Evolutionary conservation across 306 rosid species (phyloP).

Genomic region (Lathyrus oleraceus): DNA sequence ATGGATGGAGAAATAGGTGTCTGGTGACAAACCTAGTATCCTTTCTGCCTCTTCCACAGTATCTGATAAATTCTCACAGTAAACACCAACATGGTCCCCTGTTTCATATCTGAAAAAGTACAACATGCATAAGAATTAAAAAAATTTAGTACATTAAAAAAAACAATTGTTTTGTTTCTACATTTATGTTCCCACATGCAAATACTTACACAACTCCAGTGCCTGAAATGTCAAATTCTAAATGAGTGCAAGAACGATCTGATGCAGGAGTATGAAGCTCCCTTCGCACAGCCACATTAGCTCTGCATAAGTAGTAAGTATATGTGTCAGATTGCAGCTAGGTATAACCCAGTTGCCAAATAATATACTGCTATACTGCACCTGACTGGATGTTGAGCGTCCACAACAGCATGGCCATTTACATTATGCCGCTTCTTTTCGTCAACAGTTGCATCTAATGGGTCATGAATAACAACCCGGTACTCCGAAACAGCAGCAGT

Average conservation of each 20-base stretch:
- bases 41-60: conserved; percentile 73
- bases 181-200: conserved; percentile 15
- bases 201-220: conserved; percentile 72
- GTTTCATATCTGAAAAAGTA: conserved; percentile 75
- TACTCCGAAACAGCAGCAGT: conserved; percentile 86
- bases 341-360: conserved; percentile 11
- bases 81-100: conserved; percentile 98
- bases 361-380: conserved; percentile 27
- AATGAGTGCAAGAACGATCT: conserved; percentile 94
- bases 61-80: conserved; percentile 87
- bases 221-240: conserved; percentile 86
- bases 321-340: conserved; percentile 37
- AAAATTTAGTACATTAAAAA: conserved; percentile 23
- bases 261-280: conserved; percentile 88
- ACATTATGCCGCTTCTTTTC: conserved; percentile 66
- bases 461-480: conserved; percentile 67
- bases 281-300: conserved; percentile 86
- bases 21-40: conserved; percentile 72
- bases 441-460: conserved; percentile 51
- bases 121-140: conserved; percentile 8
- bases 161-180: not conserved
- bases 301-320: conserved; percentile 57
- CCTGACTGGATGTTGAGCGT: conserved; percentile 99
- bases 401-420: conserved; percentile 78
- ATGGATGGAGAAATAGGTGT: conserved; percentile 79